phyloP scores from a whole-genome alignment of 2,329 filamentous ascomycete species.

The Scedosporium apiospermum region DNA sequence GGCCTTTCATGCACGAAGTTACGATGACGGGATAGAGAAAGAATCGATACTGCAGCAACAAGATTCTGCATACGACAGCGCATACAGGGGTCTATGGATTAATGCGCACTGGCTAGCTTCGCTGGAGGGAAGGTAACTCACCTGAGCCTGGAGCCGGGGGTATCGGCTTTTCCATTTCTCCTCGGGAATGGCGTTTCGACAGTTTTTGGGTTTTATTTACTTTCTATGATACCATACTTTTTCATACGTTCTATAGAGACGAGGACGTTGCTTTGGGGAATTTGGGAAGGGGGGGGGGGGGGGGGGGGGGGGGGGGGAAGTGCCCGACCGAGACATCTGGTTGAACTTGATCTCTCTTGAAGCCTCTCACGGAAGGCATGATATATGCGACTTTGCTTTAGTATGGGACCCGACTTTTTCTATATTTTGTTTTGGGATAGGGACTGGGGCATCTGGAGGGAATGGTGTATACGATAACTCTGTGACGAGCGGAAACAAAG shows the following conservation, averaged over 20 bases:
- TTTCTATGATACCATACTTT: not conserved
- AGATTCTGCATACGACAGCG: no score
- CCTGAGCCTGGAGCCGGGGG: not conserved
- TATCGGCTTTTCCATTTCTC: not conserved
- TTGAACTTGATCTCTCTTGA: not conserved
- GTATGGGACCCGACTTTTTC: not conserved
- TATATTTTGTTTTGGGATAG: not conserved
- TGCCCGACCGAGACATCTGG: no score
- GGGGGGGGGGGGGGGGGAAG: not conserved
- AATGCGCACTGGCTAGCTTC: not conserved
- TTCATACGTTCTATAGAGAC: not conserved
- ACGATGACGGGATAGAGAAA: constrained; percentile 1
- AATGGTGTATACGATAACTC: not conserved
- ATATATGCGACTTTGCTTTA: not conserved
- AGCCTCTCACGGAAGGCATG: not conserved
- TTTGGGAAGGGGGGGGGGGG: not conserved
- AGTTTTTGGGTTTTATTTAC: not conserved
- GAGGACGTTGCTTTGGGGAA: not conserved
- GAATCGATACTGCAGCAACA: no score
- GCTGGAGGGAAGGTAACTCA: not conserved
- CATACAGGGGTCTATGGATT: not conserved
- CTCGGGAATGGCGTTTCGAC: not conserved
- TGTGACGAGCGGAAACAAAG: no score
- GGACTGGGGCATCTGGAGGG: not conserved
- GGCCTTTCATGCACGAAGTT: not conserved